These are phyloP conservation scores for Batkoa obscura DNA, from an alignment of 371 early-diverging fungal species.

Conservation along the genomic window DNA sequence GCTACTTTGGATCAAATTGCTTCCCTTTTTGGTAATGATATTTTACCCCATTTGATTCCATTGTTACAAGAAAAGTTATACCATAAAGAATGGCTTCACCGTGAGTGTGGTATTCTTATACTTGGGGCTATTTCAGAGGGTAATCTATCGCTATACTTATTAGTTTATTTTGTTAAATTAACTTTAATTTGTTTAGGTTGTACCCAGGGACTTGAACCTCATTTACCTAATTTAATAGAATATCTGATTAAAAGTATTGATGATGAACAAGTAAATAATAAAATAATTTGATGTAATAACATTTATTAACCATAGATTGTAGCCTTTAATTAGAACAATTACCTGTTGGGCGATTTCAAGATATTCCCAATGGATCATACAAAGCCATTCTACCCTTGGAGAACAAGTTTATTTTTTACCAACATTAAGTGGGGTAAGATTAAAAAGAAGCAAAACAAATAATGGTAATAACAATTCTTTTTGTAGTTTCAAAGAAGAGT, in stretches of 20 bases:
- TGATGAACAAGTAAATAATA: slow-evolving; percentile 42
- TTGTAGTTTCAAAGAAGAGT: slow-evolving; percentile 42
- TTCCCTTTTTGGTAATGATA: slow-evolving; percentile 58
- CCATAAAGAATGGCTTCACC: slow-evolving; percentile 67
- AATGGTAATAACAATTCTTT: too few species aligned
- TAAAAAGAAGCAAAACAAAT: too few species aligned
- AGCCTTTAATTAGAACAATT: slow-evolving; percentile 86
- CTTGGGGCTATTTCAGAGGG: slow-evolving; percentile 94
- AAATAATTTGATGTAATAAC: background rate
- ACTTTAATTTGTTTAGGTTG: slow-evolving; percentile 18
- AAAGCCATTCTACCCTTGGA: slow-evolving; percentile 29
- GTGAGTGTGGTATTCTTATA: slow-evolving; percentile 88
- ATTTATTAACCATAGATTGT: too few species aligned
- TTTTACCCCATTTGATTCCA: slow-evolving; percentile 69
- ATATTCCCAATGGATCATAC: slow-evolving; percentile 69
- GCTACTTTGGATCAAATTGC: slow-evolving; percentile 88
- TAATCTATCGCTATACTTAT: too few species aligned
- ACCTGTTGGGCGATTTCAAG: slow-evolving; percentile 94
- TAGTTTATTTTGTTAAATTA: background rate
- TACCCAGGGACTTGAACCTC: slow-evolving; percentile 64
- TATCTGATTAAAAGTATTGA: slow-evolving; percentile 57
- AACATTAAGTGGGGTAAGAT: too few species aligned
- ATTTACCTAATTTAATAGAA: slow-evolving; percentile 70
- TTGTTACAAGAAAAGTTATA: slow-evolving; percentile 57
- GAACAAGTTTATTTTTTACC: too few species aligned